Base-by-base conservation (phyloP, 225 moss, liverwort and hornwort genomes). In the Straminergon stramineum region DNA sequence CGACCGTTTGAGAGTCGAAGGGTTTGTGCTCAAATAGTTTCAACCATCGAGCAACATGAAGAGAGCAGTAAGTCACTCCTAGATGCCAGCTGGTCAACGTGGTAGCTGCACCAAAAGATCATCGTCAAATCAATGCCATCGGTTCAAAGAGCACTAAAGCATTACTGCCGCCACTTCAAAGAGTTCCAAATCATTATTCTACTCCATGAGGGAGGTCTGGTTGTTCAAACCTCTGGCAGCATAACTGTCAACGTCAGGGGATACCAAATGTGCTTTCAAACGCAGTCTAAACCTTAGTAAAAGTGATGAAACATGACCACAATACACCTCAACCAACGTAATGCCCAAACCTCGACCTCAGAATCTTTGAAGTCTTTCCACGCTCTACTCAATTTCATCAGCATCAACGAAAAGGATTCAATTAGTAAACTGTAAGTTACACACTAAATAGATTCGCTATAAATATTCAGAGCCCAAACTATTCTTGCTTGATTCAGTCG, bases 71-170 rank as follows among this genome's bases (percentile, higher is more conserved):
- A 16, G 95, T 95, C 89, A 95, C 94, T 83, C 91, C 90, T 89
- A 94, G 86, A 92, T 95, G 95, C 95, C 95, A 95, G 92, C 95
- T 94, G 77, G 94, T 94, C 88, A 94, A 92, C 39, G 95, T 94
- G 56, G 95, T 94, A 63, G 94, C 94, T 94, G 92, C 91, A 94
- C 83, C 88, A 91, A 88, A 89, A 88, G 52, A 79, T 69, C 79
- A 85, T 81, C 67, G 48, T 87, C 74, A 93, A 88, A 87, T 77
- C 63, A 86, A 77, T 75, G 64, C 78, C 65, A 74, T 82, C 68
- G 39, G 43, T 57, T 85, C 84, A 63, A 81, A 87, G 66, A n/a
- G 79, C 86, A 79, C 55, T 45, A 22, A 61, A 82, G 43, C 35
- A 69, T 70, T 77, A 82, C 51, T 80, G 67, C 77, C 35, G 39